phyloP scores from a whole-genome alignment of 2,329 filamentous ascomycete species.

The Fusarium protoensiforme region DNA sequence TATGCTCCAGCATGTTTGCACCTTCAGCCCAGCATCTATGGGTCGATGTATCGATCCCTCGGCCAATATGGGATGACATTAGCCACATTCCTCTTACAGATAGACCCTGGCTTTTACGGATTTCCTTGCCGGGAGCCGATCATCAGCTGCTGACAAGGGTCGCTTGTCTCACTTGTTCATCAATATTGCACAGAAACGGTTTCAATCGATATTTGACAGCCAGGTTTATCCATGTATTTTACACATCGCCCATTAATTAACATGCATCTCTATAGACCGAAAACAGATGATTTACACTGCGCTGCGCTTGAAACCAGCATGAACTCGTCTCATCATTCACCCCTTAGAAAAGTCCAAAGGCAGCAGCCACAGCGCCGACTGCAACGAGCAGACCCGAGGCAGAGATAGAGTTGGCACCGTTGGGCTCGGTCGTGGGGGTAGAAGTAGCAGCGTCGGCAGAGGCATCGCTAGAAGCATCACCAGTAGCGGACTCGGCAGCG shows the following conservation, averaged over 20 bases:
- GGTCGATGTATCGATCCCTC: neutral
- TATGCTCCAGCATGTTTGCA: neutral
- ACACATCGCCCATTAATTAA: neutral
- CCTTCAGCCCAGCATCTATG: neutral
- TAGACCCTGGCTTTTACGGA: neutral
- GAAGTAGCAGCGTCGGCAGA: neutral
- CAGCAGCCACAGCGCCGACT: neutral
- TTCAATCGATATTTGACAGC: neutral
- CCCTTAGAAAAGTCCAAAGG: conserved; percentile 24
- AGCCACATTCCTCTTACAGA: neutral
- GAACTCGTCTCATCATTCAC: neutral
- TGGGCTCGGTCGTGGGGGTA: conserved; percentile 1
- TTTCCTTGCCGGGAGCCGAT: neutral
- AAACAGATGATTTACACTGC: neutral
- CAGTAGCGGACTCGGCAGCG: neutral
- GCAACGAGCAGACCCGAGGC: neutral
- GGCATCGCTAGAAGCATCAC: neutral
- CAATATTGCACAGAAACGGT: neutral
- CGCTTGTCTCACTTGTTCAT: neutral
- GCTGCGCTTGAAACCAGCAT: neutral
- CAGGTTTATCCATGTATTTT: neutral
- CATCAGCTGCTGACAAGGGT: neutral
- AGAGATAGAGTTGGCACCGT: neutral
- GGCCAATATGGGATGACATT: neutral
- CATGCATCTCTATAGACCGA: neutral